Base-by-base conservation (phyloP, 768 basidiomycete species). In the Boletus subparvulus region DNA sequence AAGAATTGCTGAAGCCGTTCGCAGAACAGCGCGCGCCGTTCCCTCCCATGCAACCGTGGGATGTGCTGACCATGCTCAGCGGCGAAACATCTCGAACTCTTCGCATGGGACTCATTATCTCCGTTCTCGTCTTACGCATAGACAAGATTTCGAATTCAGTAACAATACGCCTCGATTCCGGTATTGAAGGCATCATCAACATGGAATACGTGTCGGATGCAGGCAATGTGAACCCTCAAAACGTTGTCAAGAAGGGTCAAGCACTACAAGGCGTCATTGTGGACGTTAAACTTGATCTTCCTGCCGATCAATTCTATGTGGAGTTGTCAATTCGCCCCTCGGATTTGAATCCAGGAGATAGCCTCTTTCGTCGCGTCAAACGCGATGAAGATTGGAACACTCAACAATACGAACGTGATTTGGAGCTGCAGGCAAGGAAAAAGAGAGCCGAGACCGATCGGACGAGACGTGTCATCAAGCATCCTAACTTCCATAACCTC, bases 401-500 rank as follows among this genome's bases (percentile, higher is more conserved):
- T 37, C 73, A 74, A n/a, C 84, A 80, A 50, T 78, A 80, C 62
- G 81, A 84, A 30, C 83, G 83, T 58, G 90, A 94, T 66, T 71
- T 74, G 61, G 90, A 94, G 58, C 74, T 92, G 61, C 75, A 88
- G 59, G 83, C 81, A 24, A 82, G 92, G 61, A 95, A 92, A 75
- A 95, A 93, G 76, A 79, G 91, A 46, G 85, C 90, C 2, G 89
- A 93, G 66, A 87, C 84, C 10, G 89, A 91, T 63, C 81, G 83
- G 58, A 83, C 85, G 36, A 83, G 92, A 57, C 80, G 96, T 26
- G 85, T 96, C 51, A 92, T 99, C 76, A 94, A 98, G 70, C 97
- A 99, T 71, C 97, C 96, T 3, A 94, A 96, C 72, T 99, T 98
- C 83, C 91, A 95, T 69, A 93, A 97, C 67, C 87, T 96, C 79